Percentiles rank a stretch among this genome's conserved stretches.
phyloP scores from a whole-genome alignment of 352 stramenopile species.

The Discostella stelligera region DNA sequence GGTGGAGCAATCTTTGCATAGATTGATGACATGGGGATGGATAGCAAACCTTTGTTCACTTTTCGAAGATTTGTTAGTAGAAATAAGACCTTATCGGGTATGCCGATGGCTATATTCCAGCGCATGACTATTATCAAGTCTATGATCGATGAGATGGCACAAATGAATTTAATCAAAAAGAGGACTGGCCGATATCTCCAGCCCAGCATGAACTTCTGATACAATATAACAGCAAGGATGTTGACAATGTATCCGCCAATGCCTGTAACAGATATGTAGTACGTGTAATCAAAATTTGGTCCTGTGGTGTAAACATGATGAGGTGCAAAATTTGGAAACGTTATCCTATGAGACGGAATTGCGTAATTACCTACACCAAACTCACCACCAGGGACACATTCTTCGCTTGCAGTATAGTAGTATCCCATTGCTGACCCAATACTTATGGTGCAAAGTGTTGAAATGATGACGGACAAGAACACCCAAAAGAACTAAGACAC shows the following conservation, averaged over 20 bases:
- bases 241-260: constrained; percentile 44
- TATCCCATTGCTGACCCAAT: constrained; percentile 30
- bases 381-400: too few relatives aligned
- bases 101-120: constrained; percentile 51
- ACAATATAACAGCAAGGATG: constrained; percentile 44
- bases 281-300: constrained; percentile 54
- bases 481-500: too few relatives aligned
- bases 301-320: constrained; percentile 6
- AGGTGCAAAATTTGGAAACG: too few relatives aligned
- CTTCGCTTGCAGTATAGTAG: too few relatives aligned
- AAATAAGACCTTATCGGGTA: constrained; percentile 22
- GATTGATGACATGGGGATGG: constrained; percentile 34
- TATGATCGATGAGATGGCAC: constrained; percentile 36
- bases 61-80: constrained; percentile 32
- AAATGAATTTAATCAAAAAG: constrained; percentile 53
- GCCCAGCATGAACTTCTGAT: constrained; percentile 39
- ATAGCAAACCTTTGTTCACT: constrained; percentile 1
- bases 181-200: constrained; percentile 44
- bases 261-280: constrained; percentile 50
- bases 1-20: constrained; percentile 46
- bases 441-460: too few relatives aligned
- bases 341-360: too few relatives aligned
- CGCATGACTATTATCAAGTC: constrained; percentile 48
- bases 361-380: too few relatives aligned
- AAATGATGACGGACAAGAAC: too few relatives aligned